These are phyloP conservation scores for Eleusine coracana DNA, from an alignment of 176 grass and related monocot species.

Conservation along the genomic window DNA sequence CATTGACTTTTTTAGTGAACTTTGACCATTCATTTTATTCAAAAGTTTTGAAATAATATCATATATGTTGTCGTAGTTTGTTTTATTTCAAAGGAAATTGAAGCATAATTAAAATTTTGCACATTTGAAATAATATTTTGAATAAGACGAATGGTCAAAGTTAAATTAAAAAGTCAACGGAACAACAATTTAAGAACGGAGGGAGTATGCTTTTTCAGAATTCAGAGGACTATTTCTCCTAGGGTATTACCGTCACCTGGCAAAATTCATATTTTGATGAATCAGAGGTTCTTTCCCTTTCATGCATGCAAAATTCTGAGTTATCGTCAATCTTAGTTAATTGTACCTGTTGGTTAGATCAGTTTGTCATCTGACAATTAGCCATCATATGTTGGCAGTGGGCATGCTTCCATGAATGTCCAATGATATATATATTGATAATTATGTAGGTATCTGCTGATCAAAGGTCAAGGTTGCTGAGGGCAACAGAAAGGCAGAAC, in stretches of 20 bases:
- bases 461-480: constrained; percentile 83
- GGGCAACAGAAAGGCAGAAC: constrained; percentile 68
- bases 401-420: background rate
- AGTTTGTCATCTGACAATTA: background rate
- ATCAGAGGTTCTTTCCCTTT: constrained; percentile 9
- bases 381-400: background rate
- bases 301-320: background rate
- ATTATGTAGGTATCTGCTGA: constrained; percentile 62
- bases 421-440: constrained; percentile 14
- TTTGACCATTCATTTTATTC: too few relatives aligned
- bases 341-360: constrained; percentile 14
- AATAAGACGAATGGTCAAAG: too few relatives aligned
- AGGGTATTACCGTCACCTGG: background rate
- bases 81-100: too few relatives aligned
- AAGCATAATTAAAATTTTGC: too few relatives aligned
- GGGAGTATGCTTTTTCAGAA: too few relatives aligned
- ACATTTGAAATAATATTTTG: too few relatives aligned
- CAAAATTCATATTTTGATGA: background rate
- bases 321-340: constrained; percentile 12
- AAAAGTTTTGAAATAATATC: too few relatives aligned
- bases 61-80: too few relatives aligned
- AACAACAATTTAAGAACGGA: too few relatives aligned
- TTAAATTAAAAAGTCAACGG: too few relatives aligned
- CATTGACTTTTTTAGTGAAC: too few relatives aligned
- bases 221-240: background rate